Percentiles rank a stretch among this genome's conserved stretches.
Conservation (phyloP, 768 basidiomycete species). For the Tylopilus vinaceipallidus region DNA sequence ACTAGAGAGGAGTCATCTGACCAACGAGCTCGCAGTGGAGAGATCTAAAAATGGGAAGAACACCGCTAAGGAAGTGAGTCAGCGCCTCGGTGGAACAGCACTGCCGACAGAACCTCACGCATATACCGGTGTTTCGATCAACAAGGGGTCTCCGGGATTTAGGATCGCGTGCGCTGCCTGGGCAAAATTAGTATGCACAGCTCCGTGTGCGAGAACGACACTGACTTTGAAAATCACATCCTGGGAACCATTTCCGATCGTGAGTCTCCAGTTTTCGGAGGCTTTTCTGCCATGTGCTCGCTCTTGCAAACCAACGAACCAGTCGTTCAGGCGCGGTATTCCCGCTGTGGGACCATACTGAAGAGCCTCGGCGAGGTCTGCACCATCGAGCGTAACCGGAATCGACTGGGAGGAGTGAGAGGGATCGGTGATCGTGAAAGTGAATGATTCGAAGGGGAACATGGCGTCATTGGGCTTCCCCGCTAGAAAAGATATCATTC, state of each 20-base stretch:
- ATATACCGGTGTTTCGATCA: slow-evolving; percentile 83
- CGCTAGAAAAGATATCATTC: slow-evolving; percentile 78
- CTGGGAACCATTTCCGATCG: slow-evolving; percentile 83
- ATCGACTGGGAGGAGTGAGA: slow-evolving; percentile 43
- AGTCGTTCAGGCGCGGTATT: slow-evolving; percentile 57
- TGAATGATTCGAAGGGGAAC: slow-evolving; percentile 87
- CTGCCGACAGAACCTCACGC: slow-evolving; percentile 43
- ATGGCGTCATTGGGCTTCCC: slow-evolving; percentile 91
- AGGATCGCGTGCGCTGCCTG: slow-evolving; percentile 72
- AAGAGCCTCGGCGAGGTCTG: slow-evolving; percentile 63
- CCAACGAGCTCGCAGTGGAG: slow-evolving; percentile 60
- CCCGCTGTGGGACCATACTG: slow-evolving; percentile 81
- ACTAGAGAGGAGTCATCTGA: slow-evolving; percentile 22
- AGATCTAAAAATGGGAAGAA: slow-evolving; percentile 60
- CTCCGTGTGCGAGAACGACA: background rate
- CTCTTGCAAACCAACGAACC: slow-evolving; percentile 73
- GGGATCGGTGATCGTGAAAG: slow-evolving; percentile 57
- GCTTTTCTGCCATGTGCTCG: slow-evolving; percentile 58
- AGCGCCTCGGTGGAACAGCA: slow-evolving; percentile 11
- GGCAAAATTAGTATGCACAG: slow-evolving; percentile 11
- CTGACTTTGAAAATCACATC: slow-evolving; percentile 84
- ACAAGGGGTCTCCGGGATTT: slow-evolving; percentile 74
- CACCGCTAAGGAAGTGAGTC: slow-evolving; percentile 44
- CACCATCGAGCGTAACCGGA: slow-evolving; percentile 51
- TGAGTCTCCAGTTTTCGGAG: slow-evolving; percentile 71